Conservation (phyloP, 225 moss, liverwort and hornwort species). For the Marchantia paleacea region DNA sequence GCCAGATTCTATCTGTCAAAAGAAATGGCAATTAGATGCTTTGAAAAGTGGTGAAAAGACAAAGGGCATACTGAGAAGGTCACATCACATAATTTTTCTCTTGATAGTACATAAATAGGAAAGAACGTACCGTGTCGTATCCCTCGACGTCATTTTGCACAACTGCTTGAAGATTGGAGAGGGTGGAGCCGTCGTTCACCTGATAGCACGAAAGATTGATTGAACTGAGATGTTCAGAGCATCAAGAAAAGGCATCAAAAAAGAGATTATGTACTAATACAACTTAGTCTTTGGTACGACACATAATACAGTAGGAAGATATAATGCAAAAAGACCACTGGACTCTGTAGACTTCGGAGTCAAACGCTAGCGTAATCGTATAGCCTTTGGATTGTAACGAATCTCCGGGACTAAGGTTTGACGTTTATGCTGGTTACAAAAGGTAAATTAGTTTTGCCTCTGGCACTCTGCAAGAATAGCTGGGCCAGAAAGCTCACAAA, state of each 20-base stretch:
- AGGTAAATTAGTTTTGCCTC: too few relatives aligned
- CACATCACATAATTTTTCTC: not conserved
- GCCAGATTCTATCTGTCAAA: constrained; percentile 96
- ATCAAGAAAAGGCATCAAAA: too few relatives aligned
- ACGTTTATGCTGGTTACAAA: too few relatives aligned
- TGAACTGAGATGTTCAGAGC: not conserved
- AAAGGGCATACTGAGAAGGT: too few relatives aligned
- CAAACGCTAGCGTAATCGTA: too few relatives aligned
- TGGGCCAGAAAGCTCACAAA: not conserved
- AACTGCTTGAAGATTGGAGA: constrained; percentile 89
- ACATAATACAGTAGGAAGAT: too few relatives aligned
- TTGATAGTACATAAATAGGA: not conserved
- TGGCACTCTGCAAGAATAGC: not conserved
- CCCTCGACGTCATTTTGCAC: constrained; percentile 74
- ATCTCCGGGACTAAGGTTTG: too few relatives aligned
- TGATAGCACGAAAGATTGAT: constrained; percentile 17
- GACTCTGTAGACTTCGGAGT: too few relatives aligned
- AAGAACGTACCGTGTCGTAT: constrained; percentile 66
- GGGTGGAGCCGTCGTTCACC: constrained; percentile 94
- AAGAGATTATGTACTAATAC: too few relatives aligned
- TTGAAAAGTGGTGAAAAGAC: constrained; percentile 5
- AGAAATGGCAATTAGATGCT: constrained; percentile 52
- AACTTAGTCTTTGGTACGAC: too few relatives aligned
- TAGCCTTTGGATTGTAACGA: too few relatives aligned
- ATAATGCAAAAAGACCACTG: too few relatives aligned